These are phyloP conservation scores for Aeschynomene evenia DNA, from an alignment of 306 rosid species.

Conservation along the genomic window DNA sequence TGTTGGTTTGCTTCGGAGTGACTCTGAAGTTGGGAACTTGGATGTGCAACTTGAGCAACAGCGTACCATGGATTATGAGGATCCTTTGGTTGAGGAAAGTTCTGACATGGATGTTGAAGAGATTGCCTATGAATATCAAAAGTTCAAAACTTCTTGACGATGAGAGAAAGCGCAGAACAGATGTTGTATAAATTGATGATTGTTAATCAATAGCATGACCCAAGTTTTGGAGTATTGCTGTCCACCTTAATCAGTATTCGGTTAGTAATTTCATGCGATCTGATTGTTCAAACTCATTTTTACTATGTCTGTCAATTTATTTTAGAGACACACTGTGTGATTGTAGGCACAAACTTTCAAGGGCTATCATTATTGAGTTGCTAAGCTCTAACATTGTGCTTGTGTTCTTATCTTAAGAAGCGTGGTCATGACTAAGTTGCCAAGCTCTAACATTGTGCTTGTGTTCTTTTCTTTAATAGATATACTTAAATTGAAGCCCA, in stretches of 20 bases:
- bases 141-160: conserved; percentile 1
- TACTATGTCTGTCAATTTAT: background rate
- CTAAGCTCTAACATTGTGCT: background rate
- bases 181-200: background rate
- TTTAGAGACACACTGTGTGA: background rate
- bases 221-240: conserved; percentile 11
- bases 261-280: background rate
- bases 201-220: background rate
- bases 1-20: conserved; percentile 23
- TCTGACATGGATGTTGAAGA: conserved; percentile 65
- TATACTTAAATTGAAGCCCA: background rate
- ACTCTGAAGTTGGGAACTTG: conserved; percentile 48
- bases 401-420: background rate
- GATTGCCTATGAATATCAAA: conserved; percentile 39
- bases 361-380: background rate
- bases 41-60: conserved; percentile 38
- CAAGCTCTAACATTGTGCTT: background rate
- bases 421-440: background rate
- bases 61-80: conserved; percentile 38
- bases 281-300: background rate
- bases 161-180: background rate
- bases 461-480: background rate
- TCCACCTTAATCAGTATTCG: background rate
- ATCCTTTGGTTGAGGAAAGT: conserved; percentile 30
- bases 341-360: background rate